These are phyloP conservation scores for Quercus dentata DNA, from an alignment of 306 rosid genomes.

Conservation along the genomic window DNA sequence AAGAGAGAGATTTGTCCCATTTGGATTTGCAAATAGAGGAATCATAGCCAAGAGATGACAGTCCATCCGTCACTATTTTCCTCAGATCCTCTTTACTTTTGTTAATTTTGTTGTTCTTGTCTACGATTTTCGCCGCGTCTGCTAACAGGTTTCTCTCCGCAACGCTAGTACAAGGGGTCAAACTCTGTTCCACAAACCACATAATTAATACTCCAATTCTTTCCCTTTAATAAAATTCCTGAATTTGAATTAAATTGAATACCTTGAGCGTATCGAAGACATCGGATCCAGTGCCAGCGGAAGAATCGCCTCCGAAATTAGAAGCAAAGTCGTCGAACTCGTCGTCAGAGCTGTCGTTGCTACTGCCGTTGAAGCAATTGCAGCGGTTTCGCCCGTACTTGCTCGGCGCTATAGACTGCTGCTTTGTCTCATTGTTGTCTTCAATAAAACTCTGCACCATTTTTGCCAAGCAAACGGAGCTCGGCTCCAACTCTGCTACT, in stretches of 20 bases:
- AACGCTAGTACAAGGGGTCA: slow-evolving; percentile 72
- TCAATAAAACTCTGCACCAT: slow-evolving; percentile 96
- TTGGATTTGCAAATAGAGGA: slow-evolving; percentile 81
- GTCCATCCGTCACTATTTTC: slow-evolving; percentile 58
- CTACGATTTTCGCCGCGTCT: slow-evolving; percentile 80
- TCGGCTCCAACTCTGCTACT: slow-evolving; percentile 64
- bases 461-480: slow-evolving; percentile 76
- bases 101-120: slow-evolving; percentile 53
- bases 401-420: slow-evolving; percentile 35
- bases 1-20: slow-evolving; percentile 77
- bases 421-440: slow-evolving; percentile 54
- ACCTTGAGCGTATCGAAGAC: slow-evolving; percentile 75
- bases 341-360: slow-evolving; percentile 88
- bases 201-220: too few relatives aligned
- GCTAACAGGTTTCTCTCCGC: slow-evolving; percentile 89
- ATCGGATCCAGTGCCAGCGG: slow-evolving; percentile 57
- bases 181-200: slow-evolving; percentile 38
- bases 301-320: slow-evolving; percentile 52
- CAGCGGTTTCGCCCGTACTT: slow-evolving; percentile 82
- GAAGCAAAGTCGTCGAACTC: slow-evolving; percentile 62
- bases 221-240: not conserved
- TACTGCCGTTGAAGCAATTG: slow-evolving; percentile 85
- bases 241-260: not conserved
- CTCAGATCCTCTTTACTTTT: slow-evolving; percentile 74
- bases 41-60: slow-evolving; percentile 70